Base-by-base conservation (phyloP, 495 filamentous ascomycete genomes). In the Parathielavia hyrcaniae region DNA sequence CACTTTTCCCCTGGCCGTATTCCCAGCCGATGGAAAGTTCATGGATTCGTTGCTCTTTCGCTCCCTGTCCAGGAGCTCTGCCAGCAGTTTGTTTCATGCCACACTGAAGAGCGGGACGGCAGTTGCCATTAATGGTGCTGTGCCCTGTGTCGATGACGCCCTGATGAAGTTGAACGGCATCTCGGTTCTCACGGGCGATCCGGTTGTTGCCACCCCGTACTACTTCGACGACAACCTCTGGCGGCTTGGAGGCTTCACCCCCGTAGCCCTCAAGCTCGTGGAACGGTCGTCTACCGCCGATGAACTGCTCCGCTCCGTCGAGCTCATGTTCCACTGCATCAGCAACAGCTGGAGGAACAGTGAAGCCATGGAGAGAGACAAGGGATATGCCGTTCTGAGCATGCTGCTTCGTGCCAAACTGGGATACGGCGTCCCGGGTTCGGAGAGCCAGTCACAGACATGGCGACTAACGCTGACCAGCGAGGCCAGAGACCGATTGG, bases 321-420 rank as follows among this genome's bases (percentile, higher is more conserved):
- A 91, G 61, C 86, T 93, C 51, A 75, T 96, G 44, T 90, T 96
- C 60, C 83, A 86, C 66, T 86, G 86, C 52, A 85, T 96, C 16
- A 83, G 87, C 65, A 84, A 86, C 48, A 96, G 86, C 68, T 98
- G 93, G 93, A 83, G 93, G 62, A 97, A 97, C 61, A 97, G 95
- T 64, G 93, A 98, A 71, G 91, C 92, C 49, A 95, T 98, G 90
- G 93, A 98, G 71, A 84, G 84, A 66, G 91, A 95, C 55, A 95
- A 91, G 64, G 93, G 91, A 12, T 98, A 95, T 68, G 86, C 87
- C 14, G 86, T 97, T n/a, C 75, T 97, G 35, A 88, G 86, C 47
- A 79, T 81, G 55, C 69, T 95, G 16, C 69, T 97, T 11, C 83
- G 88, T 23, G 83, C 86, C 30, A 96, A 95, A 68, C 73, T 96